Conservation (phyloP, 2,329 filamentous ascomycete genomes). For the Exophiala sp. region DNA sequence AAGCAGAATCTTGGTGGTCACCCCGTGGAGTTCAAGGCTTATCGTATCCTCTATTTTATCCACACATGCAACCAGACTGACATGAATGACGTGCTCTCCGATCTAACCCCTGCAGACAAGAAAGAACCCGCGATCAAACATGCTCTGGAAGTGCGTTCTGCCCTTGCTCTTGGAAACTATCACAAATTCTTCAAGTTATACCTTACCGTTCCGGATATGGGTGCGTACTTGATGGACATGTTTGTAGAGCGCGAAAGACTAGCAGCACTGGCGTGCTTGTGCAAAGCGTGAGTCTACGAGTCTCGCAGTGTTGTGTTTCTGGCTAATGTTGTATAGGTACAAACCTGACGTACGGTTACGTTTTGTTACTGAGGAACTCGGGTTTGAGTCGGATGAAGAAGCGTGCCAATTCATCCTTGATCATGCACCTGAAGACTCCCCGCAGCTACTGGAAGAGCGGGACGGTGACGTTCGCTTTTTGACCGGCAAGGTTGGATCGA, state of each 20-base stretch:
- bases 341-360: slow-evolving; percentile 83
- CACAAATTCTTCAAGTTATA: slow-evolving; percentile 98
- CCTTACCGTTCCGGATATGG: slow-evolving; percentile 91
- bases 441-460: slow-evolving; percentile 66
- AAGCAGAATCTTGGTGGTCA: slow-evolving; percentile 79
- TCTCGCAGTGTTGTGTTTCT: background rate
- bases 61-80: slow-evolving; percentile 97
- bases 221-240: slow-evolving; percentile 98
- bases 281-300: slow-evolving; percentile 75
- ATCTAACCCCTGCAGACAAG: slow-evolving; percentile 98
- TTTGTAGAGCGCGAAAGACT: slow-evolving; percentile 92
- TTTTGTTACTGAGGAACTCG: slow-evolving; percentile 92
- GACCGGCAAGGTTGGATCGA: slow-evolving; percentile 62
- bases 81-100: slow-evolving; percentile 95
- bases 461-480: slow-evolving; percentile 67
- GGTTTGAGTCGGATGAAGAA: slow-evolving; percentile 87
- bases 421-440: slow-evolving; percentile 56
- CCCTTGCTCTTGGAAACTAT: slow-evolving; percentile 89
- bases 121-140: slow-evolving; percentile 77
- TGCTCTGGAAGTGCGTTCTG: slow-evolving; percentile 83
- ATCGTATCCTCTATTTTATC: slow-evolving; percentile 99
- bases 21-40: slow-evolving; percentile 93
- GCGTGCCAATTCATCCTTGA: slow-evolving; percentile 86
- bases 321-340: slow-evolving; percentile 63
- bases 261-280: slow-evolving; percentile 82